phyloP scores from a whole-genome alignment of 1,284 basidiomycete species.

The Caloboletus inedulis region DNA sequence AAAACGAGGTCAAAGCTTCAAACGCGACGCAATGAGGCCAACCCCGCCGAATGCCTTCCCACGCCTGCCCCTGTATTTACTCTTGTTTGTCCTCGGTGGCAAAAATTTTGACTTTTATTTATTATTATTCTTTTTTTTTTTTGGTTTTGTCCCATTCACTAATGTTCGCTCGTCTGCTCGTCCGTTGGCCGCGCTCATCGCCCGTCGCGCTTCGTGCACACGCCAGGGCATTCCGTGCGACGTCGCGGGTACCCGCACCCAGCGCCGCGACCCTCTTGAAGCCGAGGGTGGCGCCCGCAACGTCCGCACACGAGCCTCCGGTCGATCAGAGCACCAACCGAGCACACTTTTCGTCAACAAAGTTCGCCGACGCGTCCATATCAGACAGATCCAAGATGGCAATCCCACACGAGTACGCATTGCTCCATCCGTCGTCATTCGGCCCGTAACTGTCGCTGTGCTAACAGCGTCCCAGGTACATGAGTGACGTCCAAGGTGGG shows the following conservation, averaged over 20 bases:
- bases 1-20: slow-evolving; percentile 19
- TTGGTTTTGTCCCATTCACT: neutral
- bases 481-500: slow-evolving; percentile 44
- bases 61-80: slow-evolving; percentile 21
- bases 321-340: slow-evolving; percentile 17
- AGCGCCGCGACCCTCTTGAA: slow-evolving; percentile 14
- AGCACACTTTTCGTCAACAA: slow-evolving; percentile 29
- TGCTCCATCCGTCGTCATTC: neutral
- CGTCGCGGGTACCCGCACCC: slow-evolving; percentile 10
- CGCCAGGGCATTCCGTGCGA: slow-evolving; percentile 16
- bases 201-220: slow-evolving; percentile 12
- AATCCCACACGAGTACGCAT: slow-evolving; percentile 41
- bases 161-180: slow-evolving; percentile 30
- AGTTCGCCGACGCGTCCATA: slow-evolving; percentile 30
- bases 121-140: neutral
- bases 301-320: slow-evolving; percentile 1
- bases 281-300: slow-evolving; percentile 1
- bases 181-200: slow-evolving; percentile 24
- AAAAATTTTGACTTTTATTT: neutral
- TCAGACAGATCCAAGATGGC: slow-evolving; percentile 35
- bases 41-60: slow-evolving; percentile 20
- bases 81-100: slow-evolving; percentile 25
- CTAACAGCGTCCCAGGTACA: slow-evolving; percentile 28
- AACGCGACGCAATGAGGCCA: slow-evolving; percentile 30
- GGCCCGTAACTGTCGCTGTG: slow-evolving; percentile 12